Evolutionary conservation across 2,329 filamentous ascomycete genomes (phyloP).

Genomic region (Pyrenophora graminea): DNA sequence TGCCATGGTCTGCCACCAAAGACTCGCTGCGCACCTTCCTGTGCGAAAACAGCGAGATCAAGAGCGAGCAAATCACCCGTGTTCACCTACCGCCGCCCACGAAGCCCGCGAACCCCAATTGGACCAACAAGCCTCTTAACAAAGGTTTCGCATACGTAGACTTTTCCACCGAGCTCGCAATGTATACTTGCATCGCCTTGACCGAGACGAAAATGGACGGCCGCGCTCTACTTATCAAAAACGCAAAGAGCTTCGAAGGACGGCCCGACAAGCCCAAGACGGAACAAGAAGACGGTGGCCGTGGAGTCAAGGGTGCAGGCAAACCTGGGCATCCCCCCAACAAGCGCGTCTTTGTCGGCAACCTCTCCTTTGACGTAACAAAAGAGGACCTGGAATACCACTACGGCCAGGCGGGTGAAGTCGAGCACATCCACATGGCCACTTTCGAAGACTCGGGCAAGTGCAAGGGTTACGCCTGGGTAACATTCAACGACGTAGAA

Average conservation of each 20-base stretch:
- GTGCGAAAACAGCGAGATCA: slow-evolving; percentile 64
- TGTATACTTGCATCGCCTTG: slow-evolving; percentile 77
- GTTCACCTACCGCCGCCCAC: slow-evolving; percentile 73
- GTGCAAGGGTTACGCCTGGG: slow-evolving; percentile 97
- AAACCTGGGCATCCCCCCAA: slow-evolving; percentile 64
- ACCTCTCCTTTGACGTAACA: slow-evolving; percentile 57
- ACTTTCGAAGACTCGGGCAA: slow-evolving; percentile 97
- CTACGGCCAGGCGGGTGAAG: slow-evolving; percentile 81
- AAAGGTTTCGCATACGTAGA: slow-evolving; percentile 97
- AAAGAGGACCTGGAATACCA: slow-evolving; percentile 80
- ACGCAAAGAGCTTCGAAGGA: slow-evolving; percentile 88
- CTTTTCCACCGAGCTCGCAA: slow-evolving; percentile 70
- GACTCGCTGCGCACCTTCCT: slow-evolving; percentile 79
- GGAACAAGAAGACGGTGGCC: slow-evolving; percentile 31
- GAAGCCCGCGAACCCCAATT: slow-evolving; percentile 39
- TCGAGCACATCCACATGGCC: slow-evolving; percentile 83
- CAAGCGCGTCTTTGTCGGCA: slow-evolving; percentile 81
- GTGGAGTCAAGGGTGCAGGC: slow-evolving; percentile 36
- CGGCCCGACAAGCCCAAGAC: slow-evolving; percentile 69
- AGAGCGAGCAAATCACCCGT: slow-evolving; percentile 74
- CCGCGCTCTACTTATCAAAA: slow-evolving; percentile 88
- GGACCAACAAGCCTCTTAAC: slow-evolving; percentile 66
- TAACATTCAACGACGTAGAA: slow-evolving; percentile 81
- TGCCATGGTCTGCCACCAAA: slow-evolving; percentile 80
- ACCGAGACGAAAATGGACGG: slow-evolving; percentile 81